Evolutionary conservation across 2,329 filamentous ascomycete species (phyloP).

Genomic region (Daldinia sp.): DNA sequence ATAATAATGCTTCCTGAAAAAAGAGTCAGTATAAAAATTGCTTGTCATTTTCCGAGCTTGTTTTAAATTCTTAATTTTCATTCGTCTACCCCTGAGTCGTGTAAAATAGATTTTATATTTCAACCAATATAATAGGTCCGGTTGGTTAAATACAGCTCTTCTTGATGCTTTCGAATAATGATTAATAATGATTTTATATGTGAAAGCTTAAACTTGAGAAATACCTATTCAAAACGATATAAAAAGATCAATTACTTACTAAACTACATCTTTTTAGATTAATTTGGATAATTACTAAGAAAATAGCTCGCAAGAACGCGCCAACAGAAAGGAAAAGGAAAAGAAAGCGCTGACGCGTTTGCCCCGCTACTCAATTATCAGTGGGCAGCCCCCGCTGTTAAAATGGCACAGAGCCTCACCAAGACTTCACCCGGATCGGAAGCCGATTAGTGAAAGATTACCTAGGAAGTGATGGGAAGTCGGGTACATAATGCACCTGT

Average conservation of each 20-base stretch:
- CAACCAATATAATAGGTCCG: neutral
- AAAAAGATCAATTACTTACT: too few species aligned
- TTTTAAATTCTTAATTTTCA: neutral
- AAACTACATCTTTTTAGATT: neutral
- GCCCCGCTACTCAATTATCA: conserved; percentile 1
- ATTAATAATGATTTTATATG: neutral
- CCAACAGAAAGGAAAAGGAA: conserved; percentile 6
- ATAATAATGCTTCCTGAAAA: neutral
- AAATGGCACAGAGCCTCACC: conserved; percentile 3
- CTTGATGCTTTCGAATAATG: neutral
- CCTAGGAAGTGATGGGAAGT: neutral
- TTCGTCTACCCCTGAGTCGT: neutral
- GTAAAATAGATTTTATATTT: neutral
- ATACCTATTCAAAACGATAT: too few species aligned
- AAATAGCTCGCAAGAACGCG: neutral
- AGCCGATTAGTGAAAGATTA: conserved; percentile 7
- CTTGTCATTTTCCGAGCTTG: neutral
- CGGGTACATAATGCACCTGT: neutral
- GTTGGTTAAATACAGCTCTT: neutral
- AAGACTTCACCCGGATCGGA: neutral
- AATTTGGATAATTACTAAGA: neutral
- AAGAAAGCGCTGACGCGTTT: neutral
- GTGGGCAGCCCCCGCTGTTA: neutral
- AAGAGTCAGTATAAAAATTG: neutral
- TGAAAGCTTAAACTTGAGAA: neutral